phyloP scores from a whole-genome alignment of 768 basidiomycete genomes.

The Agrocybe pediades region DNA sequence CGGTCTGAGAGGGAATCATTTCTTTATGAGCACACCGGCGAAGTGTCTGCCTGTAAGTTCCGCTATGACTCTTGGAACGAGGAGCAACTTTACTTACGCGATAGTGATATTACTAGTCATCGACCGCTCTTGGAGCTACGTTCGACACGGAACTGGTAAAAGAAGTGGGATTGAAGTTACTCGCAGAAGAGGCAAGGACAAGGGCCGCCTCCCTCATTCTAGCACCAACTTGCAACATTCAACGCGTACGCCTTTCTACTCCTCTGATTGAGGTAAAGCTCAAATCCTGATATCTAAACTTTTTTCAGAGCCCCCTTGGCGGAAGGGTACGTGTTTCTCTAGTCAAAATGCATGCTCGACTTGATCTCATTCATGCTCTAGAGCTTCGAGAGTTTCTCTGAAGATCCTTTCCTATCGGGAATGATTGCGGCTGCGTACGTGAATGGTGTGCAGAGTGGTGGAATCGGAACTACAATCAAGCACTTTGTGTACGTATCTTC shows the following conservation, averaged over 20 bases:
- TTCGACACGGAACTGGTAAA: slow-evolving; percentile 70
- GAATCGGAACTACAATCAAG: slow-evolving; percentile 78
- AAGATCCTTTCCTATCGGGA: slow-evolving; percentile 77
- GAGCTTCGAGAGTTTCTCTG: slow-evolving; percentile 80
- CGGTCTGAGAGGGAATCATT: slow-evolving; percentile 72
- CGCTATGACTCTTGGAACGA: no score
- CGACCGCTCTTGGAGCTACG: slow-evolving; percentile 76
- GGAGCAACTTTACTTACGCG: neutral
- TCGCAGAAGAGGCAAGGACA: slow-evolving; percentile 74
- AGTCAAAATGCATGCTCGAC: neutral
- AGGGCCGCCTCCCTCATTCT: slow-evolving; percentile 69
- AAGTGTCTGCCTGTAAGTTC: slow-evolving; percentile 70
- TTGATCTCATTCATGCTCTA: slow-evolving; percentile 20
- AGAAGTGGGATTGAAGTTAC: slow-evolving; percentile 60
- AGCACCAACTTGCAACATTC: slow-evolving; percentile 85
- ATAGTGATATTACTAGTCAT: slow-evolving; percentile 37
- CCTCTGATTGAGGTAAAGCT: neutral
- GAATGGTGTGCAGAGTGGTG: slow-evolving; percentile 76
- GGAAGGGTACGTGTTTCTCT: slow-evolving; percentile 46
- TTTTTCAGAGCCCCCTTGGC: slow-evolving; percentile 62
- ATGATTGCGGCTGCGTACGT: slow-evolving; percentile 70
- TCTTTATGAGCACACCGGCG: slow-evolving; percentile 81
- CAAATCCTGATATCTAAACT: neutral
- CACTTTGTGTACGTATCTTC: slow-evolving; percentile 65
- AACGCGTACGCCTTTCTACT: slow-evolving; percentile 49